Base-by-base conservation (phyloP, 1,284 basidiomycete species). In the Ustilago shanxiensis region DNA sequence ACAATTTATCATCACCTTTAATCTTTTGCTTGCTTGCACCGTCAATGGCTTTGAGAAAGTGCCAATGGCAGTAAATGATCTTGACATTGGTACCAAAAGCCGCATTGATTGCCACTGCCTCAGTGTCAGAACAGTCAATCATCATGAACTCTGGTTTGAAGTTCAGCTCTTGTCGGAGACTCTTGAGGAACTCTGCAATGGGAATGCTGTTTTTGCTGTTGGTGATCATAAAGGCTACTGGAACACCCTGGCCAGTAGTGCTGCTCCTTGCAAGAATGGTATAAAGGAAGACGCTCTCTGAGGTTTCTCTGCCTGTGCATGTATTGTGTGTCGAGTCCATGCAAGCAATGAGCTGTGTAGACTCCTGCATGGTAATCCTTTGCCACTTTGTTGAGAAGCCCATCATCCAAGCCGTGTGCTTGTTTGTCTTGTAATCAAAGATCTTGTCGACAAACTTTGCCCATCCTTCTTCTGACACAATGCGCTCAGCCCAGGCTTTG, bases 11-110 rank as follows among this genome's bases (percentile, higher is more conserved):
- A 2, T 45, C 22, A 4, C 44, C 44, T n/a, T 45, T 45, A 7
- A 45, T 45, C 44, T 45, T 45, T n/a, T 45, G 44, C 44, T 45
- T 45, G 16, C 44, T 45, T 3, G 13, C 16, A 4, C n/a, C 44
- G 5, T 9, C 18, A 6, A 45, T n/a, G 3, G 44, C 44, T 22
- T 45, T 45, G 44, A 45, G 44, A 11, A 45, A 45, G 13, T 45
- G 44, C n/a, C 44, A 45, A 45, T 45, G 44, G 44, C 44, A 45
- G 22, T 45, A 45, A 45, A 45, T 45, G 3, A 45, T 45, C n/a
- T 22, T 45, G 4, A n/a, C 22, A 2, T 45, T 22, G n/a, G 13
- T n/a, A 6, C 44, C 11, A 3, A 45, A 20, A 20, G 44, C 44
- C 20, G 44, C 22, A n/a, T 45, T 8, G 22, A 45, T 45, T 3